Percentiles rank a stretch among this genome's conserved stretches.
These are phyloP conservation scores for Jasminum sambac DNA, from an alignment of 257 asterid species.

Conservation along the genomic window DNA sequence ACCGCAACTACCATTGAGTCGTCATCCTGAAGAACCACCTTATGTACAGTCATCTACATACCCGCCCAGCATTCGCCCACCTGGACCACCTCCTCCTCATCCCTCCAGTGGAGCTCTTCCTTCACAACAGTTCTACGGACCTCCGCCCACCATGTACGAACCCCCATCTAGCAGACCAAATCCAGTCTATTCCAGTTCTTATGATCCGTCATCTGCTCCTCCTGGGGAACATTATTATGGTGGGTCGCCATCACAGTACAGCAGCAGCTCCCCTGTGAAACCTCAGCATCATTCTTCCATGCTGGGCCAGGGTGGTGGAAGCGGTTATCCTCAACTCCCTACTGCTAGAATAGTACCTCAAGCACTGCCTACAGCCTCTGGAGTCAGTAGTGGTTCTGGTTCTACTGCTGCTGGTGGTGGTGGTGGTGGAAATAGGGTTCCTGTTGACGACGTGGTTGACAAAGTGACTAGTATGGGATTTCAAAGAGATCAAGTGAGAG, in stretches of 20 bases:
- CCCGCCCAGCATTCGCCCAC: conserved; percentile 46
- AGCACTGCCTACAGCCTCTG: conserved; percentile 78
- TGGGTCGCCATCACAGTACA: conserved; percentile 55
- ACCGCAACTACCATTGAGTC: conserved; percentile 54
- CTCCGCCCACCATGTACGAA: conserved; percentile 57
- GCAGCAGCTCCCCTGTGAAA: conserved; percentile 57
- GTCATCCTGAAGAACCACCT: conserved; percentile 69
- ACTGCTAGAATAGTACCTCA: conserved; percentile 88
- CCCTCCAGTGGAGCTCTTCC: conserved; percentile 29
- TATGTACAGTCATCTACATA: conserved; percentile 57
- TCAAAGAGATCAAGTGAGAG: conserved; percentile 83
- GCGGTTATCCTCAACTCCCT: conserved; percentile 82
- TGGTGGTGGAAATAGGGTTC: conserved; percentile 73
- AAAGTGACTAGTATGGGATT: conserved; percentile 94
- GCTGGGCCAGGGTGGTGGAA: conserved; percentile 56
- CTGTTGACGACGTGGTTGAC: conserved; percentile 92
- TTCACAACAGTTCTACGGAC: conserved; percentile 62
- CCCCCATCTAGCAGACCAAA: conserved; percentile 66
- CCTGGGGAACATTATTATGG: conserved; percentile 64
- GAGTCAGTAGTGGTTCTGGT: conserved; percentile 55
- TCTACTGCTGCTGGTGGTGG: conserved; percentile 46
- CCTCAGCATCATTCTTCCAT: conserved; percentile 47
- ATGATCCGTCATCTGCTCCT: conserved; percentile 53
- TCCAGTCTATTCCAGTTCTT: conserved; percentile 66
- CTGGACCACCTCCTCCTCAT: conserved; percentile 43